phyloP scores from a whole-genome alignment of 768 basidiomycete genomes.

The Galerina sulciceps region DNA sequence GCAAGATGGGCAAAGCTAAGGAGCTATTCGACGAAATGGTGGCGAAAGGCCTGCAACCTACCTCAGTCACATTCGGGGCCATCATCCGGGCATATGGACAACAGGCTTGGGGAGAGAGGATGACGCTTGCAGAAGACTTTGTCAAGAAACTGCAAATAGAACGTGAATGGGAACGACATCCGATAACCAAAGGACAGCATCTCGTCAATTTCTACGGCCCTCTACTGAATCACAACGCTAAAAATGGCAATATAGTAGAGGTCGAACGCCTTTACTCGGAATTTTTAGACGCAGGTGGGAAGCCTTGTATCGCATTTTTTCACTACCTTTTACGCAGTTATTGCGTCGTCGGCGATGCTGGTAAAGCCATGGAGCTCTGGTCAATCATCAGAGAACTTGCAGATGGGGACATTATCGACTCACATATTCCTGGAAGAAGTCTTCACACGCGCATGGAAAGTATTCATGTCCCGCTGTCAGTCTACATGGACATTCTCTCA shows the following conservation, averaged over 20 bases:
- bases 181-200: conserved; percentile 10
- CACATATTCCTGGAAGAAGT: background rate
- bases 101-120: conserved; percentile 48
- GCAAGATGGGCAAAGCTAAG: conserved; percentile 59
- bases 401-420: conserved; percentile 26
- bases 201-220: conserved; percentile 57
- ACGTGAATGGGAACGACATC: conserved; percentile 2
- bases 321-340: conserved; percentile 75
- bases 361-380: conserved; percentile 69
- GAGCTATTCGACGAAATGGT: conserved; percentile 75
- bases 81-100: conserved; percentile 68
- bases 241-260: conserved; percentile 45
- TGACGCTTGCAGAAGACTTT: conserved; percentile 70
- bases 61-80: conserved; percentile 66
- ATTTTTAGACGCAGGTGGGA: conserved; percentile 55
- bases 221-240: conserved; percentile 57
- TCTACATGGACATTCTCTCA: conserved; percentile 80
- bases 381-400: conserved; percentile 64
- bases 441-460: conserved; percentile 6
- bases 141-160: conserved; percentile 46
- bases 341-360: conserved; percentile 57
- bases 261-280: conserved; percentile 61
- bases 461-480: conserved; percentile 64
- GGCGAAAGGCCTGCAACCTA: conserved; percentile 64
- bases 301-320: conserved; percentile 62